Base-by-base conservation (phyloP, 352 stramenopile genomes). In the Phytophthora ohioensis region DNA sequence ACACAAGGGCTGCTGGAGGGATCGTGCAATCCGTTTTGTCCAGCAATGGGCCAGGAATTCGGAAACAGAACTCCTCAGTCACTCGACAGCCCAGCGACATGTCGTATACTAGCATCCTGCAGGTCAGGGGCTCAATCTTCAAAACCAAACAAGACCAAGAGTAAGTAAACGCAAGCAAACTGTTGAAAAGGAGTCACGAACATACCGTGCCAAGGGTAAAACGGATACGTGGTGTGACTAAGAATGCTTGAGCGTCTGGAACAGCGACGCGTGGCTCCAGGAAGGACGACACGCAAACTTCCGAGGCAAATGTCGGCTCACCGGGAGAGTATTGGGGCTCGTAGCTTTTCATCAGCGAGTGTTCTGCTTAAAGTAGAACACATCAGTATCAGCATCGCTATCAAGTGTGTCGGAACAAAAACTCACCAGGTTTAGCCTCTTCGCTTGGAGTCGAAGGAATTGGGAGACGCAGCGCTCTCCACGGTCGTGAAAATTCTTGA, bases 21-120 rank as follows among this genome's bases (percentile, higher is more conserved):
- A 59, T 58, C 31, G 21, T 34, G 41, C 31, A 57, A 27, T 67
- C 32, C 30, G 41, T 10, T 6, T 76, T 70, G 51, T 70, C 12
- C 31, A 73, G 21, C 31, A 74, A 67, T 55, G 36, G 53, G 0
- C 70, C 69, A 7, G 80, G 71, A 7, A 93, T 62, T 13, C 68
- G 64, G 45, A 92, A 94, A 35, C 71, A 67, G 51, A 91, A 91
- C 45, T 94, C 87, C 57, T 94, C 87, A 0, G 81, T 88, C 4
- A 81, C 78, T 35, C 87, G 76, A 36, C 76, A 88, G 42, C 72
- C 75, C 7, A 87, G 61, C 5, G 70, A 76, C 7, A 87, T 62
- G 47, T 95, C 87, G 56, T 92, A 95, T 36, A 93, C 54, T 7
- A 87, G 27, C 38, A 93, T 62, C 3, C 78, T 80, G 59, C 84